These are phyloP conservation scores for Podaxis mareebaensis DNA, from an alignment of 768 basidiomycete species.

Conservation along the genomic window DNA sequence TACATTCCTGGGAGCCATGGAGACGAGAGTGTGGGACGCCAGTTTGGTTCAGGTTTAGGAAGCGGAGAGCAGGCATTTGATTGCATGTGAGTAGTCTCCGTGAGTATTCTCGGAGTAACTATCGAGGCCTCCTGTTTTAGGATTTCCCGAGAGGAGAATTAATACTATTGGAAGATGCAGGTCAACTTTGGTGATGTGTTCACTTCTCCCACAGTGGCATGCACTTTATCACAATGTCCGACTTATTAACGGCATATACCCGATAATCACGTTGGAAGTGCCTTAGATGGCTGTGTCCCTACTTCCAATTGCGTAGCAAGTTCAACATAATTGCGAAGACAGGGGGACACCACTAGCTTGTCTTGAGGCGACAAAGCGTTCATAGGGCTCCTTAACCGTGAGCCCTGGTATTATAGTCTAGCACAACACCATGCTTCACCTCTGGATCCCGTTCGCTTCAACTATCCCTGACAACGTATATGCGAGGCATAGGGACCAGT, in stretches of 20 bases:
- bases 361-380: no score
- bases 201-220: conserved; percentile 27
- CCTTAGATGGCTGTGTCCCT: no score
- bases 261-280: background rate
- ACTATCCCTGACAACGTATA: background rate
- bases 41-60: conserved; percentile 23
- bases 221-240: background rate
- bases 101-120: conserved; percentile 14
- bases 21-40: conserved; percentile 23
- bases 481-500: background rate
- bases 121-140: conserved; percentile 19
- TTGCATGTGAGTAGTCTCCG: conserved; percentile 25
- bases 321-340: no score
- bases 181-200: conserved; percentile 26
- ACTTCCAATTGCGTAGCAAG: no score
- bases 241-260: background rate
- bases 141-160: background rate
- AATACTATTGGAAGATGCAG: conserved; percentile 23
- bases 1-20: background rate
- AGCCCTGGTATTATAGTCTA: no score
- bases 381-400: no score
- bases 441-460: no score
- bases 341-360: no score
- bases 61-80: conserved; percentile 22
- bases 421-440: no score